Conservation (phyloP, 305 asterid genomes). For the Fraxinus baroniana region DNA sequence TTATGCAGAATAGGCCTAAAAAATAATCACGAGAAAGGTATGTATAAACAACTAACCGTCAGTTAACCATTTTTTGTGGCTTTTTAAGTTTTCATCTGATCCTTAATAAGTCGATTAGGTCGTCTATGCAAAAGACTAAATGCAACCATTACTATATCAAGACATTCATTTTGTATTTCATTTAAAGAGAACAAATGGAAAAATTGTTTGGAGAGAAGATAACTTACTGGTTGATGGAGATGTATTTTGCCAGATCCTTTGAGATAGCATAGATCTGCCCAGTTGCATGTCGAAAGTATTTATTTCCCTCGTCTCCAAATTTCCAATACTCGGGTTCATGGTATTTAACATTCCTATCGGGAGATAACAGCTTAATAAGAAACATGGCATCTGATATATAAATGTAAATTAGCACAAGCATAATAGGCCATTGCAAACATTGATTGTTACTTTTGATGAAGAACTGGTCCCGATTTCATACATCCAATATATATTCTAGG, state of each 20-base stretch:
- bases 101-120: background rate
- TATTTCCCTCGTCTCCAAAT: constrained; percentile 26
- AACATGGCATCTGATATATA: background rate
- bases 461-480: constrained; percentile 91
- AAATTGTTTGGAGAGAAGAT: background rate
- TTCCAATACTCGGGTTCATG: constrained; percentile 58
- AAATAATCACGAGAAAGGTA: background rate
- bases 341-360: constrained; percentile 22
- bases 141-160: background rate
- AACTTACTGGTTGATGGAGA: constrained; percentile 42
- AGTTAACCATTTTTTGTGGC: background rate
- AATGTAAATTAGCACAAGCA: background rate
- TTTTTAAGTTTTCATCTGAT: background rate
- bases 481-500: constrained; percentile 76
- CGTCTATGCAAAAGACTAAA: background rate
- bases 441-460: constrained; percentile 49
- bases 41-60: background rate
- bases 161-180: background rate
- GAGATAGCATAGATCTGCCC: constrained; percentile 54
- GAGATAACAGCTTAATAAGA: background rate
- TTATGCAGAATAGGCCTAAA: constrained; percentile 43
- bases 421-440: background rate
- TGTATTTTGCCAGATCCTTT: constrained; percentile 40
- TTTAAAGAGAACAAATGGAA: background rate
- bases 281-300: constrained; percentile 25